Evolutionary conservation across 2,329 filamentous ascomycete species (phyloP).

Genomic region (Diaporthe sp.): DNA sequence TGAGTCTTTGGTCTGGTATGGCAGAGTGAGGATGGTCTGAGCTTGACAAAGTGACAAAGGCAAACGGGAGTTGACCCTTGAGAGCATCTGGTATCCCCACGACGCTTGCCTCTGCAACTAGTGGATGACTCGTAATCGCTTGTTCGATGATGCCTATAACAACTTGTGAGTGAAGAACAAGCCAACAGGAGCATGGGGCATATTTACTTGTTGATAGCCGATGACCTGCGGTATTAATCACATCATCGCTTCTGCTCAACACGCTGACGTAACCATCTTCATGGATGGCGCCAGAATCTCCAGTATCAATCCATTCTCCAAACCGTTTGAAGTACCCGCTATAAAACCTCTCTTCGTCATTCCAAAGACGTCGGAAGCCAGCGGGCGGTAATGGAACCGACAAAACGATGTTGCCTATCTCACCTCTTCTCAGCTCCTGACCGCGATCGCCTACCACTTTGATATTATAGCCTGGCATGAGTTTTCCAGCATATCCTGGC

Average conservation of each 20-base stretch:
- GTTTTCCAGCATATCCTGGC: not conserved
- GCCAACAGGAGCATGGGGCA: not conserved
- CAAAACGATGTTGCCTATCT: not conserved
- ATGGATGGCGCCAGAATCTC: not conserved
- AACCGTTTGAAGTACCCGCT: not conserved
- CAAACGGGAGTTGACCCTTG: not conserved
- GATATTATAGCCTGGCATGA: not conserved
- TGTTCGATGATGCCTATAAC: not conserved
- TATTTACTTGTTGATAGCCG: not conserved
- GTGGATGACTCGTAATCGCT: not conserved
- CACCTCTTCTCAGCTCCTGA: not conserved
- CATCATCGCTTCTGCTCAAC: not conserved
- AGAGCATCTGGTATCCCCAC: not conserved
- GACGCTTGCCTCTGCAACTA: not conserved
- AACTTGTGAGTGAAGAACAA: not conserved
- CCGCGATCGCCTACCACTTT: not conserved
- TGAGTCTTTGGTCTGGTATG: not conserved
- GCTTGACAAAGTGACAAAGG: not conserved
- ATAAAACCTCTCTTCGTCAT: not conserved
- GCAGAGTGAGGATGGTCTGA: not conserved
- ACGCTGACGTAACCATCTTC: not conserved
- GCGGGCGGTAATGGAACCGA: not conserved
- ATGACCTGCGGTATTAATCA: not conserved
- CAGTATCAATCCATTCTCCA: not conserved
- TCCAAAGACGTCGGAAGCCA: not conserved